phyloP scores from a whole-genome alignment of 495 filamentous ascomycete genomes.

The Penicillium robsamsonii region DNA sequence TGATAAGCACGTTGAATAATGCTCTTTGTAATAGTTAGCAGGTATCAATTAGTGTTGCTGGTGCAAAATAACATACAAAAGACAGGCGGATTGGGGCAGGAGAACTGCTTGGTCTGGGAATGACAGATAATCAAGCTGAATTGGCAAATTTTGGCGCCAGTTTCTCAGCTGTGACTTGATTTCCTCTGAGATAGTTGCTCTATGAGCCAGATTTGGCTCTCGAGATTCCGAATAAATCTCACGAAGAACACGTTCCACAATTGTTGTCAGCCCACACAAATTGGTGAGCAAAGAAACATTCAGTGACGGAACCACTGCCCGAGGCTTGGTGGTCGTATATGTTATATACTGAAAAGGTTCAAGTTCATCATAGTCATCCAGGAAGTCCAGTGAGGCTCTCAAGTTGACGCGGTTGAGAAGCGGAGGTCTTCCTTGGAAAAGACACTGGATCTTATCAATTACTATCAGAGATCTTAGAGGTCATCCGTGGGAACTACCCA shows the following conservation, averaged over 20 bases:
- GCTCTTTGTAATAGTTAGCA: constrained; percentile 19
- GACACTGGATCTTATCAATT: constrained; percentile 37
- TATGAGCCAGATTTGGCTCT: constrained; percentile 16
- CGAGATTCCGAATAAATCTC: constrained; percentile 33
- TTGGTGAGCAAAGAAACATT: constrained; percentile 33
- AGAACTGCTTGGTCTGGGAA: constrained; percentile 17
- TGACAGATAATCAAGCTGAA: constrained; percentile 25
- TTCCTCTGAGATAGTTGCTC: constrained; percentile 17
- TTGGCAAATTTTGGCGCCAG: constrained; percentile 28
- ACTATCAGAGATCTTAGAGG: constrained; percentile 6
- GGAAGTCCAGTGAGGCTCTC: constrained; percentile 29
- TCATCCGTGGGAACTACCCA: not conserved
- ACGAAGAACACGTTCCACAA: constrained; percentile 31
- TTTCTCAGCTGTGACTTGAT: constrained; percentile 25
- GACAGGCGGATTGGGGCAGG: constrained; percentile 24
- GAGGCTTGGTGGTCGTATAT: constrained; percentile 16
- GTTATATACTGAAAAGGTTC: constrained; percentile 31
- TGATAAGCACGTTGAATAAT: constrained; percentile 30
- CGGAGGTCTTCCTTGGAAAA: constrained; percentile 34
- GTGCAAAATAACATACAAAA: constrained; percentile 19
- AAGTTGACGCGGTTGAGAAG: constrained; percentile 30
- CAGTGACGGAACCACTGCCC: constrained; percentile 19
- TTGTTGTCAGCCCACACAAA: constrained; percentile 31
- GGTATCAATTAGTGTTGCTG: not conserved
- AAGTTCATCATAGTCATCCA: constrained; percentile 36